These are phyloP conservation scores for Diplocarpon rosae DNA, from an alignment of 2,329 filamentous ascomycete species.

Conservation along the genomic window DNA sequence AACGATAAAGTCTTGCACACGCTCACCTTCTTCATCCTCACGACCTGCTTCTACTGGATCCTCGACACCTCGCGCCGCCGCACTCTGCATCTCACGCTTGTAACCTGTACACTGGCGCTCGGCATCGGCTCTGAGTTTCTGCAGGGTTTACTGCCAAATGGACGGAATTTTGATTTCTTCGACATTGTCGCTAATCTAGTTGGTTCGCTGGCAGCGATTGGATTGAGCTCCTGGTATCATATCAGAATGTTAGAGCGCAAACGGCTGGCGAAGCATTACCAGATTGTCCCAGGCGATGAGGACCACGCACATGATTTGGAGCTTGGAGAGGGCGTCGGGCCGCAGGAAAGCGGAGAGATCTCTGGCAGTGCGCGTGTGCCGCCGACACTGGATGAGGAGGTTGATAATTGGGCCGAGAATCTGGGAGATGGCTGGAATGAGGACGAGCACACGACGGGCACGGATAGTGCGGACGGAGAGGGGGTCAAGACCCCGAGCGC, in stretches of 20 bases:
- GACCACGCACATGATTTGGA: conserved; percentile 53
- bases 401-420: conserved; percentile 94
- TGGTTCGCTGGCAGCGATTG: conserved; percentile 62
- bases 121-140: conserved; percentile 67
- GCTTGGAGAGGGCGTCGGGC: conserved; percentile 48
- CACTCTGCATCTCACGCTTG: conserved; percentile 69
- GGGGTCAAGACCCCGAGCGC: conserved; percentile 28
- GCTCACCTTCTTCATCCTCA: conserved; percentile 81
- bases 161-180: conserved; percentile 60
- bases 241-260: conserved; percentile 88
- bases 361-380: conserved; percentile 21
- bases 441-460: conserved; percentile 32
- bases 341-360: conserved; percentile 55
- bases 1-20: conserved; percentile 89
- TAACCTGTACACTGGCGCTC: conserved; percentile 63
- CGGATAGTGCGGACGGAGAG: conserved; percentile 23
- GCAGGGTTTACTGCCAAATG: conserved; percentile 65
- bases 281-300: conserved; percentile 51
- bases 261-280: conserved; percentile 61
- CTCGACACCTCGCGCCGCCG: conserved; percentile 82
- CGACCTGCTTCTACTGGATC: conserved; percentile 90
- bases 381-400: conserved; percentile 60
- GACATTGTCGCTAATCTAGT: conserved; percentile 83
- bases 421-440: conserved; percentile 50
- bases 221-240: conserved; percentile 82